Conservation (phyloP, 257 asterid genomes). For the Solanum lignicaule region DNA sequence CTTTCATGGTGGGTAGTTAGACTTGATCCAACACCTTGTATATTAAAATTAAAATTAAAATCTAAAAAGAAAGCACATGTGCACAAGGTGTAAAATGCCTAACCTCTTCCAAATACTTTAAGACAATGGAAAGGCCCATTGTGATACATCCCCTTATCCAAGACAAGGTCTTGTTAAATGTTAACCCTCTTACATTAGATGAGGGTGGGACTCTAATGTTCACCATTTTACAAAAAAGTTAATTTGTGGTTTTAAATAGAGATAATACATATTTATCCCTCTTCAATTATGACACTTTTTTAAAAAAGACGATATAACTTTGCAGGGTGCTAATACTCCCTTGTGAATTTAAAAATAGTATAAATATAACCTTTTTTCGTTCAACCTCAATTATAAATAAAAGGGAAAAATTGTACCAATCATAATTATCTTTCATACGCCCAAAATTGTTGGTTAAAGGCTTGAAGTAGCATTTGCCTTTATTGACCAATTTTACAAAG, state of each 20-base stretch:
- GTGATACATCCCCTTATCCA: not conserved
- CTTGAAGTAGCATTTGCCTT: not conserved
- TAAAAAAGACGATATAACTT: too few relatives aligned
- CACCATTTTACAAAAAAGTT: not conserved
- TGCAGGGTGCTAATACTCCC: not conserved
- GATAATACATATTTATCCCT: not conserved
- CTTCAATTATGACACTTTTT: not conserved
- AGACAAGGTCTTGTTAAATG: not conserved
- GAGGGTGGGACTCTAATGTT: not conserved
- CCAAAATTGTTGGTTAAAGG: not conserved
- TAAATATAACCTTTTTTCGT: too few relatives aligned
- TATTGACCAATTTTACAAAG: not conserved
- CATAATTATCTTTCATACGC: too few relatives aligned
- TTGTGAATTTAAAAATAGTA: not conserved
- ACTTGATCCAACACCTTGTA: not conserved
- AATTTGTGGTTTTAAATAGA: not conserved
- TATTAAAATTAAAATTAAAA: not conserved
- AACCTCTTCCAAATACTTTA: not conserved
- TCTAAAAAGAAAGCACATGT: not conserved
- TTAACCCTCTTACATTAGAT: not conserved
- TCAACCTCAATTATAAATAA: not conserved
- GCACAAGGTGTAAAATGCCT: not conserved
- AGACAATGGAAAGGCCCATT: not conserved
- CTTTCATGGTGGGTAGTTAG: not conserved
- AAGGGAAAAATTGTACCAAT: not conserved